Percentiles rank a stretch among this genome's conserved stretches.
Conservation (phyloP, 345 rosid species). For the Arabis hirsuta region DNA sequence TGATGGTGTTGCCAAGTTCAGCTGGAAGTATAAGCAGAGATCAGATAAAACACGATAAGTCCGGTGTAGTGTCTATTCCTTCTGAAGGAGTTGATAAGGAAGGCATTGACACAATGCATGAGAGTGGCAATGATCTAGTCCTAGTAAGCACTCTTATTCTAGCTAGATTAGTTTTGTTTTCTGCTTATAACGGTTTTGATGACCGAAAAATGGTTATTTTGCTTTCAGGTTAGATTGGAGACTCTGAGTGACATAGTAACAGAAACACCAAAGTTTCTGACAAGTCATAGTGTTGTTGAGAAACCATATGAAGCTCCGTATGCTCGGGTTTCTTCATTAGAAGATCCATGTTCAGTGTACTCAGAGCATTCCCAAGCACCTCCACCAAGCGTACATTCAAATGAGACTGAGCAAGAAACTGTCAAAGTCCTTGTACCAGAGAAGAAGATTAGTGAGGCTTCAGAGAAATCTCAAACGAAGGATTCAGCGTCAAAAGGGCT, state of each 20-base stretch:
- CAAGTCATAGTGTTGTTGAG: slow-evolving; percentile 47
- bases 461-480: slow-evolving; percentile 61
- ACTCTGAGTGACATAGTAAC: slow-evolving; percentile 45
- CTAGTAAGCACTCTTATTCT: slow-evolving; percentile 35
- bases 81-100: slow-evolving; percentile 48
- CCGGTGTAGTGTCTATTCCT: slow-evolving; percentile 43
- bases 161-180: slow-evolving; percentile 11
- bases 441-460: slow-evolving; percentile 66
- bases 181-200: slow-evolving; percentile 13
- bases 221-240: slow-evolving; percentile 55
- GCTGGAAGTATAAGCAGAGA: slow-evolving; percentile 45
- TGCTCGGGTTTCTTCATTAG: slow-evolving; percentile 81
- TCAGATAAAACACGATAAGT: slow-evolving; percentile 42
- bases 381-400: slow-evolving; percentile 46
- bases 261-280: slow-evolving; percentile 49
- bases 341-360: slow-evolving; percentile 62
- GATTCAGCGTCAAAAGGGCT: slow-evolving; percentile 74
- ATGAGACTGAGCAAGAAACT: slow-evolving; percentile 44
- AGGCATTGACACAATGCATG: slow-evolving; percentile 44
- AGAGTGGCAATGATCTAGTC: slow-evolving; percentile 50
- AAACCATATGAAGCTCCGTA: slow-evolving; percentile 71
- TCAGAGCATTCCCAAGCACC: slow-evolving; percentile 65
- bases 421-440: slow-evolving; percentile 55
- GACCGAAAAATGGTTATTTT: slow-evolving; percentile 3
- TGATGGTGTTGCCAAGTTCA: slow-evolving; percentile 55